A percentile compares a stretch with the other conserved stretches of the same genome.
phyloP scores from a whole-genome alignment of 345 rosid species.

The Rhodamnia argentea region DNA sequence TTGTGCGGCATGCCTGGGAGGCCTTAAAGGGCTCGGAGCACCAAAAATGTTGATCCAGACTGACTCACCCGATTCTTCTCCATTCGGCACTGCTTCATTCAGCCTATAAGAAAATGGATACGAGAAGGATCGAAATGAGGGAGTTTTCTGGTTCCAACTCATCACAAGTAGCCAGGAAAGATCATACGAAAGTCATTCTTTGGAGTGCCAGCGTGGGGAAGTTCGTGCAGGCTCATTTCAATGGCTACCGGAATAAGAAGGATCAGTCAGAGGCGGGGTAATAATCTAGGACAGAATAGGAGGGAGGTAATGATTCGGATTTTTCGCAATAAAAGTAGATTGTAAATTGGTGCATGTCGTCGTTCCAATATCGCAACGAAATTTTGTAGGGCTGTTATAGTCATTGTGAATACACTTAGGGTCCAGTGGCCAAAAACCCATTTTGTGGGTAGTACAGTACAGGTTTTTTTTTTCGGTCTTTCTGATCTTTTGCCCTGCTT shows the following conservation, averaged over 20 bases:
- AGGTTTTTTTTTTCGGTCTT: background rate
- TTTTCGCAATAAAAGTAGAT: background rate
- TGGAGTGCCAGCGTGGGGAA: background rate
- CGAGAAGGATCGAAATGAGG: background rate
- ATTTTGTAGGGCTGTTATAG: slow-evolving; percentile 8
- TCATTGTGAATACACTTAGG: background rate
- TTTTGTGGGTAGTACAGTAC: background rate
- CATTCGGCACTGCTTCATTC: background rate
- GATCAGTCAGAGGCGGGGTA: background rate
- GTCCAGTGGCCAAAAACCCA: background rate
- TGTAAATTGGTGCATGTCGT: background rate
- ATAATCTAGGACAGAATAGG: background rate
- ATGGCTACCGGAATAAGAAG: background rate
- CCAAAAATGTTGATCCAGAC: background rate
- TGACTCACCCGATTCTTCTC: background rate
- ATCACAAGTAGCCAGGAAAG: background rate
- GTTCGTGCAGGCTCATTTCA: background rate
- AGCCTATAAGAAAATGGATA: background rate
- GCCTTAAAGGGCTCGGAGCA: background rate
- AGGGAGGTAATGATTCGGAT: background rate
- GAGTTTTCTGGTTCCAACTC: background rate
- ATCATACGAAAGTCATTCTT: background rate
- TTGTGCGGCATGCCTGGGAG: slow-evolving; percentile 9
- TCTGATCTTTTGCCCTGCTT: background rate
- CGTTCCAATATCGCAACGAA: background rate